Percentiles rank a stretch among this genome's conserved stretches.
These are phyloP conservation scores for Magnusiomyces suaveolens DNA, from an alignment of 1,139 yeast genomes.

Conservation along the genomic window DNA sequence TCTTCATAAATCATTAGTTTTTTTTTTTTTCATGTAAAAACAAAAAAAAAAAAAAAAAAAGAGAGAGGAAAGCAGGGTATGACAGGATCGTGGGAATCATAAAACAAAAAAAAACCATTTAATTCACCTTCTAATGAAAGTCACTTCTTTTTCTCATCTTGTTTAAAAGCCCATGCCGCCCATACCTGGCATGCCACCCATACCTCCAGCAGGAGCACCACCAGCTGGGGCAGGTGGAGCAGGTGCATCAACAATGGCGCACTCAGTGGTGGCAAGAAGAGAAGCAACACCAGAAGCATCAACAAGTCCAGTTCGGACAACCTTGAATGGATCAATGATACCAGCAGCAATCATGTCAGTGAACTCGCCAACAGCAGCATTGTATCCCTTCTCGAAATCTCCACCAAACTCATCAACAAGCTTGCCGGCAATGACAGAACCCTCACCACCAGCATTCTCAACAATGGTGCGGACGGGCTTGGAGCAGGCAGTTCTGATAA, in stretches of 20 bases:
- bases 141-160: no score
- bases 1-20: no score
- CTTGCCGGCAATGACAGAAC: constrained; percentile 95
- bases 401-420: constrained; percentile 70
- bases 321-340: constrained; percentile 98
- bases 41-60: no score
- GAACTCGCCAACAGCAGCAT: constrained; percentile 87
- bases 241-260: constrained; percentile 97
- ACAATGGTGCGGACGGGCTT: constrained; percentile 96
- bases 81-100: no score
- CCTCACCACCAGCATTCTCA: constrained; percentile 98
- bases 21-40: no score
- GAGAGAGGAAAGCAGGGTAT: no score
- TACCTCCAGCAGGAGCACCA: constrained; percentile 54
- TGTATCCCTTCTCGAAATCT: constrained; percentile 87
- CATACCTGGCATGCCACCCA: constrained; percentile 46
- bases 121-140: no score
- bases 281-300: constrained; percentile 99
- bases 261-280: constrained; percentile 94
- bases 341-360: constrained; percentile 96
- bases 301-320: constrained; percentile 91
- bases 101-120: no score
- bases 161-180: no score
- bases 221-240: constrained; percentile 72
- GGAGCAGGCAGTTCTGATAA: constrained; percentile 89